A percentile compares a stretch with the other conserved stretches of the same genome.
Evolutionary conservation across 768 basidiomycete species (phyloP).

Genomic region (Lepiota brunneoincarnata): DNA sequence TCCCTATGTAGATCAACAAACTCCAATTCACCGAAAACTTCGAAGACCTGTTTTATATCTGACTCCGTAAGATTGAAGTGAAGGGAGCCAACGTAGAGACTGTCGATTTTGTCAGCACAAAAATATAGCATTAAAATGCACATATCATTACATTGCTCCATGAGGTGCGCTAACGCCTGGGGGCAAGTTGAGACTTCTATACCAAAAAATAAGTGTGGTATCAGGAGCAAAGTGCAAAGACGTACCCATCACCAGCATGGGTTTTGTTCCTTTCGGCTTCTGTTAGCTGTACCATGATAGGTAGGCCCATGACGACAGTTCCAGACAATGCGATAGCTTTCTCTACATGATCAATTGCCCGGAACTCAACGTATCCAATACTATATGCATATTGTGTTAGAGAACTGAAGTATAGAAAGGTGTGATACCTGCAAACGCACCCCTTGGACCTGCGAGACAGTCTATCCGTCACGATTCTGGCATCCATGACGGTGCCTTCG

Average conservation of each 20-base stretch:
- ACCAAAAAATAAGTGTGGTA: constrained; percentile 13
- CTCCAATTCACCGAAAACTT: constrained; percentile 97
- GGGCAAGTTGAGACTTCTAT: constrained; percentile 75
- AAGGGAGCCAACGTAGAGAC: constrained; percentile 94
- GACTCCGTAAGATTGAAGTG: constrained; percentile 97
- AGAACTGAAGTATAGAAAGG: too few species aligned
- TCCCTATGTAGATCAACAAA: constrained; percentile 98
- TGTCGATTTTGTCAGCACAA: constrained; percentile 25
- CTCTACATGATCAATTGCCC: constrained; percentile 85
- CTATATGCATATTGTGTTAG: constrained; percentile 34
- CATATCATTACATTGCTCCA: constrained; percentile 78
- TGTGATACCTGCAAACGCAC: constrained; percentile 41
- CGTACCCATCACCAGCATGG: constrained; percentile 86
- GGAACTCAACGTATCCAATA: constrained; percentile 98
- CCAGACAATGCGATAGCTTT: constrained; percentile 89
- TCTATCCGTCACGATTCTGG: constrained; percentile 93
- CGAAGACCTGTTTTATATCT: constrained; percentile 98
- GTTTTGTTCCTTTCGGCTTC: constrained; percentile 93
- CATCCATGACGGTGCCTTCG: constrained; percentile 91
- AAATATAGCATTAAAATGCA: not conserved
- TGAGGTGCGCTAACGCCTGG: constrained; percentile 82
- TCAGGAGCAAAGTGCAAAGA: constrained; percentile 6
- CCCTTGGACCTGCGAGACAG: constrained; percentile 97
- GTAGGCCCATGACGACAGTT: constrained; percentile 97
- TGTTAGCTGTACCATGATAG: constrained; percentile 94